Conservation (phyloP, 2,329 filamentous ascomycete species). For the Stemphylium vesicarium region DNA sequence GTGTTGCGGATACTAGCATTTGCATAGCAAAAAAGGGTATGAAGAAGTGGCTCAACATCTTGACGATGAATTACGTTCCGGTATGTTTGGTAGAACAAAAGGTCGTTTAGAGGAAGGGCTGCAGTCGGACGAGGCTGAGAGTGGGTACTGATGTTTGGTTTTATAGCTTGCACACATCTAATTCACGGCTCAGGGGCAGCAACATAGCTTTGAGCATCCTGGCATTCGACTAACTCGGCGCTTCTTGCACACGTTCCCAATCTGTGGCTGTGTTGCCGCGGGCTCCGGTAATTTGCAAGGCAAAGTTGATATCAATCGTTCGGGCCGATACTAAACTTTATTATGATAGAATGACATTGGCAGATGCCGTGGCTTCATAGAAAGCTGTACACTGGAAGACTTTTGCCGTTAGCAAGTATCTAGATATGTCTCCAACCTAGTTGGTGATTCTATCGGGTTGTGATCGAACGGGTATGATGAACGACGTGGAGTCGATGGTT, state of each 20-base stretch:
- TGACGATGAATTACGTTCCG: background rate
- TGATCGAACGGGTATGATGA: background rate
- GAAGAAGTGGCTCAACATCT: conserved; percentile 2
- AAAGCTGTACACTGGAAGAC: background rate
- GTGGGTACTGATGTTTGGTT: background rate
- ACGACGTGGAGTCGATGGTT: background rate
- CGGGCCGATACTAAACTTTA: conserved; percentile 5
- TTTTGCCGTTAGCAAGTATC: background rate
- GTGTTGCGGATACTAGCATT: conserved; percentile 6
- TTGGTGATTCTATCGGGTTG: background rate
- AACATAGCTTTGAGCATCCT: background rate
- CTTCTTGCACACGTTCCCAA: background rate
- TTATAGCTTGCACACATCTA: too few relatives aligned
- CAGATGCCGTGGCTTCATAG: background rate
- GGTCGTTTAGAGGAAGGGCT: background rate
- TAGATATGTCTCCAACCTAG: too few relatives aligned
- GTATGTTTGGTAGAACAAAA: background rate
- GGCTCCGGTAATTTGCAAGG: conserved; percentile 5
- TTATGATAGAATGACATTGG: background rate
- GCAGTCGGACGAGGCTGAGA: background rate
- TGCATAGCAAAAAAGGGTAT: conserved; percentile 6
- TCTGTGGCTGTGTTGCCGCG: background rate
- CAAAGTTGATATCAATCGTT: background rate
- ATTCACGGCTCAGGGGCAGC: background rate
- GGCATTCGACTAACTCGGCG: background rate